A percentile compares a stretch with the other conserved stretches of the same genome.
These are phyloP conservation scores for Plantago rigida DNA, from an alignment of 305 asterid genomes.

Conservation along the genomic window DNA sequence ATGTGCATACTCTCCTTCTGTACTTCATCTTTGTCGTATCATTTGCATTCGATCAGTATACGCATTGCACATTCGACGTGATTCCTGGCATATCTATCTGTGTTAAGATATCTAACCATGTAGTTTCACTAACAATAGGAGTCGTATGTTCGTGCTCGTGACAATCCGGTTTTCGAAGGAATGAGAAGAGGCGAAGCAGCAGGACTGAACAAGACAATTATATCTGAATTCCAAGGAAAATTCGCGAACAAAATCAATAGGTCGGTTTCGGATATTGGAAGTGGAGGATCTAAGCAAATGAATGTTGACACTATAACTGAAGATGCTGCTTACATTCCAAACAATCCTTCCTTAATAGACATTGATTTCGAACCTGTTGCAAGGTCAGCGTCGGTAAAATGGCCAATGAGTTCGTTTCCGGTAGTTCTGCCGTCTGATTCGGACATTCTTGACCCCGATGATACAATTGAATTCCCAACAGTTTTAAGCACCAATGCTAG, in stretches of 20 bases:
- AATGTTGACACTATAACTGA: conserved; percentile 24
- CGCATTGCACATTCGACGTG: background rate
- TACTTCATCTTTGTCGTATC: background rate
- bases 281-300: conserved; percentile 30
- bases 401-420: conserved; percentile 50
- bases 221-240: conserved; percentile 35
- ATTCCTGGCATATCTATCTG: background rate
- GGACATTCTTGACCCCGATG: conserved; percentile 24
- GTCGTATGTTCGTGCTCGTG: conserved; percentile 51
- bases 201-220: conserved; percentile 31
- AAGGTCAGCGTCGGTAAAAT: conserved; percentile 48
- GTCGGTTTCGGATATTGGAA: conserved; percentile 51
- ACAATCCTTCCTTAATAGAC: conserved; percentile 35
- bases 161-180: conserved; percentile 55
- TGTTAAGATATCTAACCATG: background rate
- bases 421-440: conserved; percentile 30
- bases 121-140: conserved; percentile 27
- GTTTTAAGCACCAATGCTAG: conserved; percentile 26
- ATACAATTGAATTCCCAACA: conserved; percentile 25
- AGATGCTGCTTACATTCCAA: conserved; percentile 31
- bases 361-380: conserved; percentile 48
- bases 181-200: conserved; percentile 62
- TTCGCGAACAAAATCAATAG: conserved; percentile 24
- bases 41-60: background rate
- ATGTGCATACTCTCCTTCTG: conserved; percentile 3